Evolutionary conservation across 495 filamentous ascomycete species (phyloP), one percentile per base, ranked within the genome.

Genomic region (Podospora tetraspora): DNA sequence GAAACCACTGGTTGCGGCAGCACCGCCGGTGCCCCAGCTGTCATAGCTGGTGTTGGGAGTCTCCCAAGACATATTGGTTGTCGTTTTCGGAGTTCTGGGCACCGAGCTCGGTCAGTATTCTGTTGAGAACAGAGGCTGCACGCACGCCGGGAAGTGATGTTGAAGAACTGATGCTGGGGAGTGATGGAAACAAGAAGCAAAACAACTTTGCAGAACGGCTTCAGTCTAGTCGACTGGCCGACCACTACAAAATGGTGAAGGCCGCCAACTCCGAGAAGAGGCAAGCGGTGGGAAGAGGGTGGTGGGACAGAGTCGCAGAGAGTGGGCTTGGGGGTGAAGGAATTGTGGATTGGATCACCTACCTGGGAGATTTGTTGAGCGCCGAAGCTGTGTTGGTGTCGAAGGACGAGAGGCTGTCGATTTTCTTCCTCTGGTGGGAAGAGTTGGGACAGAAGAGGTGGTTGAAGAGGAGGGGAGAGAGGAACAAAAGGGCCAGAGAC

Each of bases 41-140:
- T 52, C 43, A 7, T 3, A 19, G 43, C 43, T 8, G 19, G 19
- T 52, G 43, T n/a, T 52, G 16, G 16, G 43, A 0, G 43, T n/a
- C 16, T 52, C 43, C 61, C 61, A 62, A 62, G 61, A 62, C 61
- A 62, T 62, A 1, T 32, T 32, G 61, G 4, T 62, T 12, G 27
- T 29, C 11, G 21, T 3, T 32, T 5, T 62, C 12, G 37, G n/a
- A 37, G 11, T 22, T 37, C 27, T 62, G 61, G n/a, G 8, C 29
- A 30, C 19, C 12, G 7, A 19, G 22, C 6, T 32, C 29, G 12
- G 61, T 62, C 25, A 62, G 61, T 32, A 11, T 62, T 62, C 27
- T 21, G n/a, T 62, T 32, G 61, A n/a, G 16, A 34, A n/a, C 16
- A 52, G 43, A 52, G 16, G 43, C 37, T 0, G 16, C 43, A 52